phyloP scores from a whole-genome alignment of 108 stramenopile species.

The Pelagomonas calceolata region DNA sequence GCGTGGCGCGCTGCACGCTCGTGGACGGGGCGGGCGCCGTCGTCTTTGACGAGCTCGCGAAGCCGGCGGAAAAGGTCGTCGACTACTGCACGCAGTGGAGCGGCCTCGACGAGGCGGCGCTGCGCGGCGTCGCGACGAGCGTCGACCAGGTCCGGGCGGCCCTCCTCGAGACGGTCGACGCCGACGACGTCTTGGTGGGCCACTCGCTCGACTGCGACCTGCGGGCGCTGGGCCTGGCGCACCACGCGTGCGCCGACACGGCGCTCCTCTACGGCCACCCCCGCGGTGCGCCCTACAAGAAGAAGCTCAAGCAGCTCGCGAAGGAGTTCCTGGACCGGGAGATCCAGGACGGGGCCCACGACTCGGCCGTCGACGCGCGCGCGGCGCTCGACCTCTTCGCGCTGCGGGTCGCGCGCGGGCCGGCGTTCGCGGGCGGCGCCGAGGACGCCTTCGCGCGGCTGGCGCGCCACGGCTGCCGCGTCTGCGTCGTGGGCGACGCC shows the following conservation, averaged over 20 bases:
- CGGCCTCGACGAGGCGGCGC: conserved; percentile 21
- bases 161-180: conserved; percentile 46
- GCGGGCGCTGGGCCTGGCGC: conserved; percentile 54
- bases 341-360: too few relatives aligned
- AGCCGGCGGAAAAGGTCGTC: conserved; percentile 50
- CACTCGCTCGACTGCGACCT: conserved; percentile 87
- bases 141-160: conserved; percentile 60
- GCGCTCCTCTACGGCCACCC: conserved; percentile 47
- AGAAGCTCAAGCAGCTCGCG: too few relatives aligned
- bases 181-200: conserved; percentile 66
- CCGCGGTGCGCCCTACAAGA: too few relatives aligned
- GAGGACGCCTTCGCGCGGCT: too few relatives aligned
- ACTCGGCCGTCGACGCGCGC: too few relatives aligned
- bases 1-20: conserved; percentile 71
- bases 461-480: too few relatives aligned
- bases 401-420: too few relatives aligned
- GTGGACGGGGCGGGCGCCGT: conserved; percentile 40
- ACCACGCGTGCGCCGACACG: conserved; percentile 65
- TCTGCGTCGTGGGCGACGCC: too few relatives aligned
- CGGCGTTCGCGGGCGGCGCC: too few relatives aligned
- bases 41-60: conserved; percentile 63
- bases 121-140: conserved; percentile 35
- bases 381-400: too few relatives aligned
- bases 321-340: too few relatives aligned
- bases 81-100: conserved; percentile 50